phyloP scores from a whole-genome alignment of 140 eudicot species.

The Artemisia princeps region DNA sequence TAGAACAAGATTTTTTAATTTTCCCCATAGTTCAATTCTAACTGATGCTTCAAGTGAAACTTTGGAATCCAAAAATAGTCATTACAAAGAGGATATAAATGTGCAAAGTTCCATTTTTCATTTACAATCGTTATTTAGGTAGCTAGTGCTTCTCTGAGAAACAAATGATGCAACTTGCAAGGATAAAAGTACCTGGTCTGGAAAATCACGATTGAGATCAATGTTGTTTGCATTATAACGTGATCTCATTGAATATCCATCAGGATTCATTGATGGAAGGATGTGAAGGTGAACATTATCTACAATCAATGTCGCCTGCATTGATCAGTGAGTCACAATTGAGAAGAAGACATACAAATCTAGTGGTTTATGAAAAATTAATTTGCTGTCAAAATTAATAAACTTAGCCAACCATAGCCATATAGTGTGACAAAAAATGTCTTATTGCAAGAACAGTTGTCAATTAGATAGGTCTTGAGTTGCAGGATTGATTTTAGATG shows the following conservation, averaged over 20 bases:
- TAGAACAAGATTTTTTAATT: not conserved
- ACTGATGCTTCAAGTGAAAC: slow-evolving; percentile 12
- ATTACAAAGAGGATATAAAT: not conserved
- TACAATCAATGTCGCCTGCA: slow-evolving; percentile 78
- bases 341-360: slow-evolving; percentile 13
- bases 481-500: no score
- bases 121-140: no score
- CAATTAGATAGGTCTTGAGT: no score
- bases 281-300: slow-evolving; percentile 84
- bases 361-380: not conserved
- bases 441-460: no score
- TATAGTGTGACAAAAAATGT: no score
- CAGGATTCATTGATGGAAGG: slow-evolving; percentile 97
- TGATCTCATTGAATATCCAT: slow-evolving; percentile 62
- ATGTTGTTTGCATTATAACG: slow-evolving; percentile 80
- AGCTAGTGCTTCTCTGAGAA: not conserved
- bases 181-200: slow-evolving; percentile 70
- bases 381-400: not conserved
- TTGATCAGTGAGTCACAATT: slow-evolving; percentile 17
- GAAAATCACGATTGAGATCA: slow-evolving; percentile 95
- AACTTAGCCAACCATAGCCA: no score
- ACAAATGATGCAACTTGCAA: slow-evolving; percentile 2
- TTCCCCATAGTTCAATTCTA: not conserved
- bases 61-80: slow-evolving; percentile 1
- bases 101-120: not conserved